phyloP scores from a whole-genome alignment of 768 basidiomycete genomes.

The Rhodotorula taiwanensis region DNA sequence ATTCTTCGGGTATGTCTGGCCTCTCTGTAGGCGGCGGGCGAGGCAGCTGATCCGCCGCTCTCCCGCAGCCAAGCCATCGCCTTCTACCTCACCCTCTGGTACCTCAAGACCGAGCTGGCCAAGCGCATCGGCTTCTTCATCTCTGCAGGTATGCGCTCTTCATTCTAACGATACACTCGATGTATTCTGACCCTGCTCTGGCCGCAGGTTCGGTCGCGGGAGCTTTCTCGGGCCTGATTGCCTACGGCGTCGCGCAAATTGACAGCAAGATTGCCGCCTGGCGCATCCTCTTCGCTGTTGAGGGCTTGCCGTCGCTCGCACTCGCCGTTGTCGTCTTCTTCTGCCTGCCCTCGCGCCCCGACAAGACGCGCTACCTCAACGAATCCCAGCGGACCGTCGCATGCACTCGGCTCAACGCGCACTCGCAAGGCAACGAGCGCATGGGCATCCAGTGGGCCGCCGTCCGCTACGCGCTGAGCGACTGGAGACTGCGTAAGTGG shows the following conservation, averaged over 20 bases:
- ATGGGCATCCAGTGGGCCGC: conserved; percentile 45
- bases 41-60: not conserved
- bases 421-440: conserved; percentile 18
- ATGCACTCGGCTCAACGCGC: conserved; percentile 44
- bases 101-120: conserved; percentile 45
- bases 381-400: conserved; percentile 45
- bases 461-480: conserved; percentile 43
- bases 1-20: conserved; percentile 23
- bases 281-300: conserved; percentile 48
- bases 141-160: no score
- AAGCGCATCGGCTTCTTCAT: conserved; percentile 49
- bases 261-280: conserved; percentile 29
- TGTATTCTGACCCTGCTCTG: no score
- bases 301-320: conserved; percentile 45
- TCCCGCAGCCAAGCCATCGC: not conserved
- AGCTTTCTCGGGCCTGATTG: conserved; percentile 2
- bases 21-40: no score
- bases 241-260: conserved; percentile 37
- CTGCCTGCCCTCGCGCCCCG: conserved; percentile 47
- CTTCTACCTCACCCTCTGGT: conserved; percentile 40
- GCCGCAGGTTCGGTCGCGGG: no score
- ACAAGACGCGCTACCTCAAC: conserved; percentile 44
- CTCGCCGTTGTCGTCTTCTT: conserved; percentile 46
- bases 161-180: no score
- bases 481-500: conserved; percentile 45